These are phyloP conservation scores for Niebla homalea DNA, from an alignment of 495 filamentous ascomycete species.

Conservation along the genomic window DNA sequence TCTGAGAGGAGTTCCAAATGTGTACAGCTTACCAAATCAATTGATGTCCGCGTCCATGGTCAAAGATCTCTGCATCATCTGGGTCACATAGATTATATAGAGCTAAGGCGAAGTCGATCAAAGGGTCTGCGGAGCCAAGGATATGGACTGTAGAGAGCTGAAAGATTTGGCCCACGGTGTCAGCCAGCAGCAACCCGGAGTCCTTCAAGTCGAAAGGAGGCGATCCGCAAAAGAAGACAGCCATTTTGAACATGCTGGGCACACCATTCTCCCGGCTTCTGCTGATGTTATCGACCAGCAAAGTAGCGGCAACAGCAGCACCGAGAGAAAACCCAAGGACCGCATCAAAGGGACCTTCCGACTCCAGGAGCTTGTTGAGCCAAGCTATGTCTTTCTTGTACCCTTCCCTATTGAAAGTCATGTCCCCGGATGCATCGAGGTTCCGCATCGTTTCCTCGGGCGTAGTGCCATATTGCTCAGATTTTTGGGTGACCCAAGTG, in stretches of 20 bases:
- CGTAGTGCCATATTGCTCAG: too few species aligned
- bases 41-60: constrained; percentile 38
- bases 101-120: constrained; percentile 25
- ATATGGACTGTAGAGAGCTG: neutral
- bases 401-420: too few species aligned
- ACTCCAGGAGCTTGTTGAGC: too few species aligned
- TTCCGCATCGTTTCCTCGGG: too few species aligned
- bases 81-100: constrained; percentile 42
- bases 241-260: neutral
- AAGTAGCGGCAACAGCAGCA: constrained; percentile 40
- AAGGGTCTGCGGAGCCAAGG: neutral
- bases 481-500: too few species aligned
- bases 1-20: too few species aligned
- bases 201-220: too few species aligned
- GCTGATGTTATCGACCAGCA: constrained; percentile 23
- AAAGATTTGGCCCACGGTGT: too few species aligned
- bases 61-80: constrained; percentile 36
- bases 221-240: neutral
- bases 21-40: constrained; percentile 21
- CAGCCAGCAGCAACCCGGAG: too few species aligned
- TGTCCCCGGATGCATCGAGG: too few species aligned
- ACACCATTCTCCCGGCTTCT: neutral
- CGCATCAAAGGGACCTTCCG: constrained; percentile 17
- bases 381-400: too few species aligned
- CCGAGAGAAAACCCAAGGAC: constrained; percentile 52